Base-by-base conservation (phyloP, 352 stramenopile genomes). In the Globisporangium nodosum region DNA sequence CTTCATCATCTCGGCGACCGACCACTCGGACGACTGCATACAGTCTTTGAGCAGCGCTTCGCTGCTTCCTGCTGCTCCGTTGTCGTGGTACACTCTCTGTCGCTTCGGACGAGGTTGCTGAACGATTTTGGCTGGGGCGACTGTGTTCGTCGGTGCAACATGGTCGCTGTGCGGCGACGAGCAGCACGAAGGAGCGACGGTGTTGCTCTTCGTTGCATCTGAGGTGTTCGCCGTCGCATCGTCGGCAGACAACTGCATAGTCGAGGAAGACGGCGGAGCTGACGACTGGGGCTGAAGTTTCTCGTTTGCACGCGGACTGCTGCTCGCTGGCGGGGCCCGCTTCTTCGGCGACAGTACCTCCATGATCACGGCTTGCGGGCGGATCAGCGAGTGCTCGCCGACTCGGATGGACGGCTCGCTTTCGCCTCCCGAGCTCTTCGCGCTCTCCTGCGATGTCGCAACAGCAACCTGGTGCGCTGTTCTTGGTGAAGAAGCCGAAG, bases 1-100 rank as follows among this genome's bases (percentile, higher is more conserved):
- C 30, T 65, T 63, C 21, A 61, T 24, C 65, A 85, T 73, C 40
- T 82, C 69, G 6, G 61, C 50, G 37, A 81, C 64, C 40, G 72
- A 78, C 74, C 72, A 87, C 43, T 69, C 45, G 43, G 35, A 39
- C 2, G 52, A 27, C 48, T 55, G 39, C 18, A 48, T 18, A 6
- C n/a, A 31, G 31, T 53, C 18, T 21, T 9, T 21, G 12, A 45
- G 15, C 21, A 45, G 15, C 21, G 27, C 49, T 4, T 45, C 16
- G 7, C 46, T 33, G 5, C 8, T 16, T 35, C 39, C 16, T n/a
- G 37, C 16, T 39, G 15, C 18, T 43, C 48, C 47, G 35, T n/a
- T 49, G 35, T 49, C 48, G 8, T 45, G 39, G n/a, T 62, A 52
- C 18, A 62, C 37, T n/a, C 53, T 42, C 33, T 51, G 58, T 33